Conservation (phyloP, 805 yeast species). For the Sungouiozyma ichnusensis region DNA sequence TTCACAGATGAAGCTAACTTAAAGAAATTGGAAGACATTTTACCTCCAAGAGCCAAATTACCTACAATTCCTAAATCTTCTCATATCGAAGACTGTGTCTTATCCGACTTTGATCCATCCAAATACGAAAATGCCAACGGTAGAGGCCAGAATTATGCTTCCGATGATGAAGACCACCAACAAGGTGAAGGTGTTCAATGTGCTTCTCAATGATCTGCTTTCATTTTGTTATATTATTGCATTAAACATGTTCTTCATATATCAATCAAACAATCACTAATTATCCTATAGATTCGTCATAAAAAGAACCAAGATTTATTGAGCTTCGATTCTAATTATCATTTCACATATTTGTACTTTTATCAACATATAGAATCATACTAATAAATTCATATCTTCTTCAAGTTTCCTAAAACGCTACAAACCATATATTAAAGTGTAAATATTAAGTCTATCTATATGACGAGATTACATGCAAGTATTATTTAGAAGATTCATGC, state of each 20-base stretch:
- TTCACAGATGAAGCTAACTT: slow-evolving; percentile 69
- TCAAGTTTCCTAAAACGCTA: too few species aligned
- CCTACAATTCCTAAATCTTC: slow-evolving; percentile 55
- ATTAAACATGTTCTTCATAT: neutral
- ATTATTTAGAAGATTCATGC: neutral
- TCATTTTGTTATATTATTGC: neutral
- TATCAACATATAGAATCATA: neutral
- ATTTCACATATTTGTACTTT: neutral
- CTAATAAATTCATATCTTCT: neutral
- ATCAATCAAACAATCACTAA: neutral
- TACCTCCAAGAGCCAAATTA: slow-evolving; percentile 64
- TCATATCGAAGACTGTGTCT: slow-evolving; percentile 69
- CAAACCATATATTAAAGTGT: too few species aligned
- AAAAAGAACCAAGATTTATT: neutral
- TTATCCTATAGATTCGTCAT: neutral
- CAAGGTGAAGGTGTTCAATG: slow-evolving; percentile 47
- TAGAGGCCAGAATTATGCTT: slow-evolving; percentile 34
- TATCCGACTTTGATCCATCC: slow-evolving; percentile 57
- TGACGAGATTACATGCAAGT: neutral
- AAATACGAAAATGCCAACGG: slow-evolving; percentile 38
- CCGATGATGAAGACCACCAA: slow-evolving; percentile 47
- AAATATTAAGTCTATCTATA: too few species aligned
- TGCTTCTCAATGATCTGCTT: slow-evolving; percentile 62
- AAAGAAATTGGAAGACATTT: slow-evolving; percentile 57
- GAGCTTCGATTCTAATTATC: neutral